phyloP scores from a whole-genome alignment of 1,284 basidiomycete genomes.

The Agaricales sp. region DNA sequence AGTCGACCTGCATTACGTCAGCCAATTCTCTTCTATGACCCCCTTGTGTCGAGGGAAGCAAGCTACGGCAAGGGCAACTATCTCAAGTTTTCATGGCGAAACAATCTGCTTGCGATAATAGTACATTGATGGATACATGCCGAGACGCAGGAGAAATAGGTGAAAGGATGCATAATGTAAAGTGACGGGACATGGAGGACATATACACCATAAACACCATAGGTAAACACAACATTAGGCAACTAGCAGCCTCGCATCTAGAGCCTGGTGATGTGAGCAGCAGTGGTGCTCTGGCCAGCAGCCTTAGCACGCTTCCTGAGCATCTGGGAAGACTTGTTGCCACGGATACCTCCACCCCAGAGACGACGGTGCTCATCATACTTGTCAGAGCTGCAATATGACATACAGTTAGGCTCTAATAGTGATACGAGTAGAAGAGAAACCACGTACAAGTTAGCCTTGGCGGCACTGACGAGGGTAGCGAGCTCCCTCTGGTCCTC shows the following conservation, averaged over 20 bases:
- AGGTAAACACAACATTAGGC: too few relatives aligned
- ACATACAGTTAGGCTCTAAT: neutral
- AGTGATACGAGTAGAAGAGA: neutral
- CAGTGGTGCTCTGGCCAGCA: conserved; percentile 53
- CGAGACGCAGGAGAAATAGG: neutral
- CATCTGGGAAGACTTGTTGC: conserved; percentile 89
- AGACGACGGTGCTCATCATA: conserved; percentile 85
- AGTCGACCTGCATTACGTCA: too few relatives aligned
- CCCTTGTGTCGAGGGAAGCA: too few relatives aligned
- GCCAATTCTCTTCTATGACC: too few relatives aligned
- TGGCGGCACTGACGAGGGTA: conserved; percentile 87
- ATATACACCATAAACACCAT: neutral
- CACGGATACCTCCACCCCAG: conserved; percentile 96
- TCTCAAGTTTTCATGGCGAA: too few relatives aligned
- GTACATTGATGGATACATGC: too few relatives aligned
- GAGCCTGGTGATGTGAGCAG: conserved; percentile 52
- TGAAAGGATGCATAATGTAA: neutral
- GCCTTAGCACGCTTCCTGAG: conserved; percentile 93
- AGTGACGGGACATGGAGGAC: neutral
- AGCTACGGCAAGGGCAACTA: too few relatives aligned
- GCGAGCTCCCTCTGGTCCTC: conserved; percentile 93
- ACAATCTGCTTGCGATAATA: too few relatives aligned
- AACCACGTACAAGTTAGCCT: conserved; percentile 84
- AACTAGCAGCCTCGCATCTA: too few relatives aligned
- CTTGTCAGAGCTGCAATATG: conserved; percentile 73